phyloP scores from a whole-genome alignment of 257 asterid species.

The Rehmannia glutinosa region DNA sequence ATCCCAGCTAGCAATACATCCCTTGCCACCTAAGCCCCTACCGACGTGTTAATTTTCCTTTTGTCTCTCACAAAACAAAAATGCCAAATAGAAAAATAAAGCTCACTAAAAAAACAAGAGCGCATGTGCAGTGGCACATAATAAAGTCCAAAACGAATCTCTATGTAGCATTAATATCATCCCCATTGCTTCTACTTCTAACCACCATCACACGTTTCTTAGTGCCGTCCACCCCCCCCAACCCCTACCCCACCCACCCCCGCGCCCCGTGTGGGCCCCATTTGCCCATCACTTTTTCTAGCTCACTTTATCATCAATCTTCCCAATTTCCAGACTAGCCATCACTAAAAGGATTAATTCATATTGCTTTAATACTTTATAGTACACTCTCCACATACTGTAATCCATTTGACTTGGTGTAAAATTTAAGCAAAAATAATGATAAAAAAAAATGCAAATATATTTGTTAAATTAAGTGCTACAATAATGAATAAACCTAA shows the following conservation, averaged over 20 bases:
- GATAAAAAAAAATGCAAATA: too few species aligned
- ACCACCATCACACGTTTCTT: slow-evolving; percentile 24
- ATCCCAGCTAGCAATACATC: too few species aligned
- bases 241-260: not conserved
- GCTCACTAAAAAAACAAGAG: not conserved
- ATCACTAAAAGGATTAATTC: not conserved
- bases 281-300: not conserved
- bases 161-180: not conserved
- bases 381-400: not conserved
- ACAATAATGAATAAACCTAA: too few species aligned
- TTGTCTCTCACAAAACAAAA: not conserved
- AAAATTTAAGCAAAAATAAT: not conserved
- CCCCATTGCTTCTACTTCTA: not conserved
- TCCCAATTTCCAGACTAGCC: not conserved
- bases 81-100: not conserved
- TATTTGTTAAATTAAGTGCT: too few species aligned
- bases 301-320: not conserved
- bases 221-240: slow-evolving; percentile 5
- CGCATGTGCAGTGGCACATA: slow-evolving; percentile 22
- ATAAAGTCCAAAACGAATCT: slow-evolving; percentile 25
- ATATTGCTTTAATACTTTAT: not conserved
- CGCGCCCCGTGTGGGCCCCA: not conserved
- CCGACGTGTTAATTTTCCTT: too few species aligned
- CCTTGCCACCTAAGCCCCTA: too few species aligned
- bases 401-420: not conserved